Percentiles rank a stretch among this genome's conserved stretches.
Conservation (phyloP, 1,139 yeast genomes). For the Blastobotrys malaysiensis region DNA sequence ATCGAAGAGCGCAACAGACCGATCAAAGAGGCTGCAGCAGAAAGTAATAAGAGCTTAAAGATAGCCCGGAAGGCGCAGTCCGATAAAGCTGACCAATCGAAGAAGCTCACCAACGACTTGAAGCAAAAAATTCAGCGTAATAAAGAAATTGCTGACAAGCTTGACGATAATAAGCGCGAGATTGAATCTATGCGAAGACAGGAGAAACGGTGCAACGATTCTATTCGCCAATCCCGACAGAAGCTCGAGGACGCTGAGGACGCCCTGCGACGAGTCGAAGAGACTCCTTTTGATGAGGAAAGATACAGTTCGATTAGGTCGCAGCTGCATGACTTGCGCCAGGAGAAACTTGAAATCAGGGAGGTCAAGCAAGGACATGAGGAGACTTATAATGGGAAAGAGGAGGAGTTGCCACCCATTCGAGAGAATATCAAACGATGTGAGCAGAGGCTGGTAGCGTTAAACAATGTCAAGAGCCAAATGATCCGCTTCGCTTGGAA, state of each 20-base stretch:
- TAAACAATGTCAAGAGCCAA: slow-evolving; percentile 19
- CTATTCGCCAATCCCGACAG: slow-evolving; percentile 20
- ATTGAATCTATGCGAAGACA: slow-evolving; percentile 2
- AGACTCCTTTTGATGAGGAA: slow-evolving; percentile 43
- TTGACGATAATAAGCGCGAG: slow-evolving; percentile 28
- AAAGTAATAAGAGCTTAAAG: slow-evolving; percentile 4
- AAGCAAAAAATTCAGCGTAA: slow-evolving; percentile 1
- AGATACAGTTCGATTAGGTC: slow-evolving; percentile 39
- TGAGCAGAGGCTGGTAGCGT: slow-evolving; percentile 21
- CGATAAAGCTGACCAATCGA: not conserved
- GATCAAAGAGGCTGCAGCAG: slow-evolving; percentile 19
- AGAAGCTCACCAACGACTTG: not conserved
- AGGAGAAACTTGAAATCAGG: slow-evolving; percentile 36
- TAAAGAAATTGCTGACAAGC: slow-evolving; percentile 18
- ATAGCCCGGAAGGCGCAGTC: not conserved
- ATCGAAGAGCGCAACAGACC: slow-evolving; percentile 15
- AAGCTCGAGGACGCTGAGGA: slow-evolving; percentile 44
- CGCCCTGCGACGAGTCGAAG: slow-evolving; percentile 45
- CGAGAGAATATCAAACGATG: slow-evolving; percentile 19
- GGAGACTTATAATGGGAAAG: slow-evolving; percentile 17
- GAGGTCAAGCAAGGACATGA: slow-evolving; percentile 15
- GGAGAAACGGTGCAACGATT: slow-evolving; percentile 1
- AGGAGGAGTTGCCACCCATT: slow-evolving; percentile 16
- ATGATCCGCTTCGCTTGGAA: slow-evolving; percentile 44
- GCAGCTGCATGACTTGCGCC: slow-evolving; percentile 2